phyloP scores from a whole-genome alignment of 805 yeast species.

The Teunomyces gatunensis region DNA sequence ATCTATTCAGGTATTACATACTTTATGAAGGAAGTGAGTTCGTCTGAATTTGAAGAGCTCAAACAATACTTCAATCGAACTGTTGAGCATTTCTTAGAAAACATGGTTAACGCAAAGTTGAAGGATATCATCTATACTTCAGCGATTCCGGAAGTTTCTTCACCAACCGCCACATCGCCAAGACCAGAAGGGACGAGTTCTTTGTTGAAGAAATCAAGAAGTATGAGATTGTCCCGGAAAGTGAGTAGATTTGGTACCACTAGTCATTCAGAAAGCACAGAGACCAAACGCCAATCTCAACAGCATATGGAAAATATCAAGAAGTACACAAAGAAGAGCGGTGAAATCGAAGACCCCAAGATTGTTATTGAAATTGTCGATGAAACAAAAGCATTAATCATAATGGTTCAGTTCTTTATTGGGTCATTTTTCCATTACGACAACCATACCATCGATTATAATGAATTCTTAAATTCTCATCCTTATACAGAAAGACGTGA shows the following conservation, averaged over 20 bases:
- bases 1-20: constrained; percentile 33
- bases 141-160: neutral
- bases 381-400: constrained; percentile 34
- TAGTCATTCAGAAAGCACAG: constrained; percentile 6
- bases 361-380: constrained; percentile 34
- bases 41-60: constrained; percentile 46
- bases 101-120: constrained; percentile 19
- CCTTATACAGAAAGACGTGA: constrained; percentile 30
- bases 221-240: constrained; percentile 27
- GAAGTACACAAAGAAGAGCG: constrained; percentile 7
- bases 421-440: constrained; percentile 43
- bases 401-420: constrained; percentile 38
- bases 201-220: constrained; percentile 24
- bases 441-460: constrained; percentile 25
- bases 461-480: constrained; percentile 24
- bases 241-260: constrained; percentile 23
- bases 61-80: constrained; percentile 38
- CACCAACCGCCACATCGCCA: neutral
- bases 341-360: constrained; percentile 32
- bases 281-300: constrained; percentile 9
- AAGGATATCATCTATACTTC: constrained; percentile 14
- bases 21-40: constrained; percentile 57
- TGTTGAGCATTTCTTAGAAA: constrained; percentile 28
- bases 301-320: constrained; percentile 11
- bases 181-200: constrained; percentile 11